Evolutionary conservation across 2,329 filamentous ascomycete species (phyloP), one percentile per base, ranked within the genome.

Genomic region (Colletotrichum incanum): DNA sequence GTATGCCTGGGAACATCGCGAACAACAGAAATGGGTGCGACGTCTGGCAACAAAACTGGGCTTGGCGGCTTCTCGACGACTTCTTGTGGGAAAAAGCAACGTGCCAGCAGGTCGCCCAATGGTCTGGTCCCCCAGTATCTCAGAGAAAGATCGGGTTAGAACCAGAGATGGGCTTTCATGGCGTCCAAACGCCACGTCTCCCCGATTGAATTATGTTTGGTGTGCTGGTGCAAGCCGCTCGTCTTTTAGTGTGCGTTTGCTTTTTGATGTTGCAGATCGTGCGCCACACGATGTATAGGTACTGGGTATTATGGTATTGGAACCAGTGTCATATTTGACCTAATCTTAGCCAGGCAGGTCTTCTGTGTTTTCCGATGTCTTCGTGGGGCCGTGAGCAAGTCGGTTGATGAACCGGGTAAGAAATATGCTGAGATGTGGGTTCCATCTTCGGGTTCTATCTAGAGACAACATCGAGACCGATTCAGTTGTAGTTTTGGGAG

Each of bases 181-280:
- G 43, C 43, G 45, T n/a, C 43, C 47, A 12, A 20, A 45, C 43
- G 65, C 56, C 50, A 49, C 18, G 41, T 18, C 26, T 49, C 34
- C 34, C 26, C 28, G 26, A 68, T 58, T 37, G 31, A 65, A 45
- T 39, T n/a, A n/a, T n/a, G 3, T 3, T 31, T n/a, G 28, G 49
- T 41, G 34, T 31, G 23, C 14, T 31, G 26, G n/a, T 50, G 16
- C 55, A 61, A 31, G 54, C 37, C 39, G 63, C 59, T 39, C 37
- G 34, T 28, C 45, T n/a, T 37, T 70, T 43, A 58, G 55, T 37
- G 34, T 63, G 43, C 43, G 43, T 63, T 37, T 50, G 55, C 49
- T 71, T 61, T 26, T 56, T 49, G 41, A 45, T 20, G 54, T 12
- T 58, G 65, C 56, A 68, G 65, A 54, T 58, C 50, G n/a, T 68